Evolutionary conservation across 768 basidiomycete genomes (phyloP).

Genomic region (Pleurotus eryngii): DNA sequence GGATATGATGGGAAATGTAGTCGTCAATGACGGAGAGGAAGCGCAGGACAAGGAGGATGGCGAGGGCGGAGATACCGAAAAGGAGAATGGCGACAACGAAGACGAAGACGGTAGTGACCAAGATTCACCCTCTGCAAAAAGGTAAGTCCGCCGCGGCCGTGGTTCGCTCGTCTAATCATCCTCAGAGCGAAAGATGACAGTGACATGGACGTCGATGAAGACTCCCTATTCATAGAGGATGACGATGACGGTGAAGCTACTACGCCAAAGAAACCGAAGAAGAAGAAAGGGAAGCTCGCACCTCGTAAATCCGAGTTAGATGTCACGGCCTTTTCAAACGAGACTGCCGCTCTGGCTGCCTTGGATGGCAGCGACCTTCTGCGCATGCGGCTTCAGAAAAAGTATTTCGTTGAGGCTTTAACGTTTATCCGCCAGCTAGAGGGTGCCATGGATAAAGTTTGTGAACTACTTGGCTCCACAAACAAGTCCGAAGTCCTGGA

Average conservation of each 20-base stretch:
- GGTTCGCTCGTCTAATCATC: neutral
- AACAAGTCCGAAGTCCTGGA: constrained; percentile 83
- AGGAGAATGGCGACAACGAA: constrained; percentile 23
- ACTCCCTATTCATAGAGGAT: constrained; percentile 37
- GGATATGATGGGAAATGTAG: constrained; percentile 58
- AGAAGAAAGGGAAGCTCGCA: constrained; percentile 43
- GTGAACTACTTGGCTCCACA: constrained; percentile 80
- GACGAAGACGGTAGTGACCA: constrained; percentile 21
- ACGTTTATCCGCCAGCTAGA: constrained; percentile 67
- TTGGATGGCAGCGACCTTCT: constrained; percentile 65
- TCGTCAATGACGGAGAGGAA: constrained; percentile 40
- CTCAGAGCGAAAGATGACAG: constrained; percentile 35
- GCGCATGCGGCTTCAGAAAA: constrained; percentile 70
- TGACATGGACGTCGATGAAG: constrained; percentile 33
- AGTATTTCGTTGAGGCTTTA: constrained; percentile 84
- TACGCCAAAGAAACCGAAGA: constrained; percentile 30
- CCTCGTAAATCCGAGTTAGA: constrained; percentile 71
- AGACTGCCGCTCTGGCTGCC: constrained; percentile 68
- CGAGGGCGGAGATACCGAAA: constrained; percentile 22
- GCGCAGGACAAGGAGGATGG: constrained; percentile 27
- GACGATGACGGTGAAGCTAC: constrained; percentile 23
- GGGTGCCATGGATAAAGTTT: constrained; percentile 65
- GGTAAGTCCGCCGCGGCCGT: constrained; percentile 14
- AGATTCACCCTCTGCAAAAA: constrained; percentile 31
- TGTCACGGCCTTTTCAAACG: constrained; percentile 61